Evolutionary conservation across 1,284 basidiomycete species (phyloP), one percentile per base, ranked within the genome.

Genomic region (Cutaneotrichosporon sp.): DNA sequence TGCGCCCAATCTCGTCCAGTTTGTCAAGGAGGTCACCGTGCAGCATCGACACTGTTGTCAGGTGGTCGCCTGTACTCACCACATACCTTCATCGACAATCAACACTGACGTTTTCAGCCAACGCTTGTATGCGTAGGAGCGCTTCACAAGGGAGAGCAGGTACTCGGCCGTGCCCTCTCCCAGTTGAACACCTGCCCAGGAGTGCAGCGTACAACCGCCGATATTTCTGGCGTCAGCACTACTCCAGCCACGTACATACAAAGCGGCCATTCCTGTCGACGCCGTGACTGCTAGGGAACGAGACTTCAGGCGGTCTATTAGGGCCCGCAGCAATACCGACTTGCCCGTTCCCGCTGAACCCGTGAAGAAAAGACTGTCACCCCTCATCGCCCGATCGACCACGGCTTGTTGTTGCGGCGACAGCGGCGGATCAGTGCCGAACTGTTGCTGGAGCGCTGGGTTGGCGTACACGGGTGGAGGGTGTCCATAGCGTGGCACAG

Each of bases 331-430:
- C 4, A 94, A 76, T 8, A 94, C 87, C 0, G 90, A 93, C 73
- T 96, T 96, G 43, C 91, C 91, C 1, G 92, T 94, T 85, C 90
- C 90, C 53, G 90, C 93, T 73, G 90, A 92, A n/a, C 93, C 93
- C 1, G 93, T 97, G 73, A 96, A 97, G 66, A 97, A 97, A 20
- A 94, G 68, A 65, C 83, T 93, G 38, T 84, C 74, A 2, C 82
- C 83, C 2, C 78, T 69, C 43, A 84, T 70, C 1, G 89, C 87
- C 4, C 90, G 78, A 53, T 81, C 79, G 49, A 92, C 75, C 51
- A 93, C 86, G 55, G 84, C 80, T 42, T 76, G 80, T 70, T 94
- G 90, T 63, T 93, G 65, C 8, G 52, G 13, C 2, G 67, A 67
- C 7, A 71, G 52, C 7, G 15, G 20, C 5, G 67, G 65, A 12